Evolutionary conservation across 805 yeast genomes (phyloP), one percentile per base, ranked within the genome.

Genomic region (Tetrapisispora phaffii): DNA sequence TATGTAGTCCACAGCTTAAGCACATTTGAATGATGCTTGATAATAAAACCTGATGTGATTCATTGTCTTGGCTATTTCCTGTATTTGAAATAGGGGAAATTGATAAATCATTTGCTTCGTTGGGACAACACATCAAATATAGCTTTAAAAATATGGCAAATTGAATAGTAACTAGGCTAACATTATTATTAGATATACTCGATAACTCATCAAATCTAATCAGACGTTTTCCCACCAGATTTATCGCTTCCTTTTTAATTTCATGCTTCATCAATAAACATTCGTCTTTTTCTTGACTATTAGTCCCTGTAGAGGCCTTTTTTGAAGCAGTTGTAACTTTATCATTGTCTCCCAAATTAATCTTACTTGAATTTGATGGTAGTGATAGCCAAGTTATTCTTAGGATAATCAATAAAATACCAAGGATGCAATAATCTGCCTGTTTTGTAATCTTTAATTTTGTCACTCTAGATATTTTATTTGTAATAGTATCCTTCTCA

Each of bases 21-120:
- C 81, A 84, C 82, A 82, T 78, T 54, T 80, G 85, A 16, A 79
- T 63, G 28, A 79, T 66, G 60, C 77, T 70, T 1, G 81, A 78
- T 12, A 74, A 58, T 45, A 75, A 72, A 5, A 77, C 73, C 52
- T 73, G 79, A 1, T 79, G 47, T 42, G 75, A 77, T 35, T 79
- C 80, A 44, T 76, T 80, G 52, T 76, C 82, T 36, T 60, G 66
- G n/a, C 60, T 59, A n/a, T 8, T 16, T 3, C 37, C 41, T 8
- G 20, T 21, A 20, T 23, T 23, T 4, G 42, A 31, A 4, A 23
- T 23, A 15, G 31, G 31, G 3, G 35, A 26, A 9, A 38, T 12
- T 1, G 37, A 32, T 10, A 26, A 44, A 35, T 57, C 61, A 49
- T 79, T 82, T 7, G n/a, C 20, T 16, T 40, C 38, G 4, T 34